Conservation (phyloP, 345 rosid species). For the Arabidopsis arenosa region DNA sequence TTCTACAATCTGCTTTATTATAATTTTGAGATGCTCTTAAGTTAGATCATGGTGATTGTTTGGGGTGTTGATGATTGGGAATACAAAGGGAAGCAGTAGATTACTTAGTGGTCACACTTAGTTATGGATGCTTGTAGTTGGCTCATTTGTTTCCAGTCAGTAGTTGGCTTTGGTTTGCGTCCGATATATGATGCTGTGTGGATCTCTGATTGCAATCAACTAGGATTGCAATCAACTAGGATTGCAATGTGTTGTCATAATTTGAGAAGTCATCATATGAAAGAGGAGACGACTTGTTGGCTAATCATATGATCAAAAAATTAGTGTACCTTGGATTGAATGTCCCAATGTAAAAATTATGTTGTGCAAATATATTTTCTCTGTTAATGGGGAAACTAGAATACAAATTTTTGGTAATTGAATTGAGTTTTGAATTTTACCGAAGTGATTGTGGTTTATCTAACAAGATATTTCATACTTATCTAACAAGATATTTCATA, state of each 20-base stretch:
- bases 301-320: no score
- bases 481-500: background rate
- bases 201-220: background rate
- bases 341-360: no score
- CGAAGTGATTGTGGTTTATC: background rate
- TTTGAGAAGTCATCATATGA: no score
- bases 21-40: background rate
- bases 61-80: background rate
- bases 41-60: background rate
- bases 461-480: background rate
- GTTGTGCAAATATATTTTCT: no score
- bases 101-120: background rate
- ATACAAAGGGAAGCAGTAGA: background rate
- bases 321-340: no score
- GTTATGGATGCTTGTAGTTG: background rate
- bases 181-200: background rate
- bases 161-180: background rate
- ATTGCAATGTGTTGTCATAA: no score
- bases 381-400: no score
- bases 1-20: background rate
- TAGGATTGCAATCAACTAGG: background rate
- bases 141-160: background rate
- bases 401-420: background rate
- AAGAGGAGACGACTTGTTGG: no score
- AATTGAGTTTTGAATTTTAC: background rate